A percentile compares a stretch with the other conserved stretches of the same genome.
Evolutionary conservation across 345 rosid genomes (phyloP).

Genomic region (Populus pruinosa): DNA sequence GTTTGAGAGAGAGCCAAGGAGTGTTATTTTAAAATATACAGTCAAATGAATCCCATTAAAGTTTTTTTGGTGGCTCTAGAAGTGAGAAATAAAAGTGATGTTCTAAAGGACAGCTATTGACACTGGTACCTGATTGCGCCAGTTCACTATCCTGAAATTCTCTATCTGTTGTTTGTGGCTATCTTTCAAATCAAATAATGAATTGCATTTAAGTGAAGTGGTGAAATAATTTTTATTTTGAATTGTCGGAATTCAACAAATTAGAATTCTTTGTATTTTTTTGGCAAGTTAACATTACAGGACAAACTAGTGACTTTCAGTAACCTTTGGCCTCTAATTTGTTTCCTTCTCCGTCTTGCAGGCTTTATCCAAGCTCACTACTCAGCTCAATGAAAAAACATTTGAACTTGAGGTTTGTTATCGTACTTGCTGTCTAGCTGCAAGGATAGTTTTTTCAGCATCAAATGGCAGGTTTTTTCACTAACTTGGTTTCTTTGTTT

Average conservation of each 20-base stretch:
- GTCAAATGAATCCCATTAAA: no score
- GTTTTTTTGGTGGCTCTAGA: no score
- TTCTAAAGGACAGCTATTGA: no score
- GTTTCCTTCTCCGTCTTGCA: conserved; percentile 22
- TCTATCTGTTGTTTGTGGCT: not conserved
- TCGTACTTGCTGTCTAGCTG: conserved; percentile 12
- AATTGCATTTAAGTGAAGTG: not conserved
- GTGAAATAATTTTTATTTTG: not conserved
- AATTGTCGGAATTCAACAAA: not conserved
- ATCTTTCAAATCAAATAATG: not conserved
- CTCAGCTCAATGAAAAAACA: conserved; percentile 55
- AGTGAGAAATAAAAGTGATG: no score
- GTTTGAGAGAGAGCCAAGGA: no score
- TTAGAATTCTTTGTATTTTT: not conserved
- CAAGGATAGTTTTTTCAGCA: conserved; percentile 5
- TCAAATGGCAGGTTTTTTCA: conserved; percentile 2
- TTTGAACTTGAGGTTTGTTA: conserved; percentile 71
- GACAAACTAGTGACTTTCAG: not conserved
- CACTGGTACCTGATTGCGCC: no score
- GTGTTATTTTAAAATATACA: no score
- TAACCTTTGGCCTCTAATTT: conserved; percentile 19
- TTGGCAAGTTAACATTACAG: not conserved
- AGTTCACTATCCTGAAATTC: no score
- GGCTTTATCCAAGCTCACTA: conserved; percentile 55
- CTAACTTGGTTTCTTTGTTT: conserved; percentile 16